Evolutionary conservation across 345 rosid genomes (phyloP).

Genomic region (Sisymbrium altissimum): DNA sequence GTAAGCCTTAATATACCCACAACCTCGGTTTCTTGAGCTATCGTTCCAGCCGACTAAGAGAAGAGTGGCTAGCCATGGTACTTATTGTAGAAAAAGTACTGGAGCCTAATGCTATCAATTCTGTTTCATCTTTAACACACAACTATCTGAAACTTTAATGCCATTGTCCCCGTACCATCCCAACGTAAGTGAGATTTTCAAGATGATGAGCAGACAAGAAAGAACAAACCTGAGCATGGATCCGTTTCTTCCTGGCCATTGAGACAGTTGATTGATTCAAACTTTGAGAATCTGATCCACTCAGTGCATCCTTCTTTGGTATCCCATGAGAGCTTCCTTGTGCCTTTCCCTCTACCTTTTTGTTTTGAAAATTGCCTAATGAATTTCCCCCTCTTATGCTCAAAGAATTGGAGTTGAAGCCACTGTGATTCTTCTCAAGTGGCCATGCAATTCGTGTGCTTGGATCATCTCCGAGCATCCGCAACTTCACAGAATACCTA

Average conservation of each 20-base stretch:
- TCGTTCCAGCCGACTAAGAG: background rate
- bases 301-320: constrained; percentile 62
- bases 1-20: background rate
- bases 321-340: constrained; percentile 66
- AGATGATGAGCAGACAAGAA: constrained; percentile 12
- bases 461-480: constrained; percentile 84
- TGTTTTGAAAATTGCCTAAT: constrained; percentile 50
- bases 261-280: constrained; percentile 65
- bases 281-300: constrained; percentile 71
- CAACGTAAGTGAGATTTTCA: background rate
- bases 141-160: background rate
- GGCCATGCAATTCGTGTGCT: constrained; percentile 60
- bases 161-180: constrained; percentile 1
- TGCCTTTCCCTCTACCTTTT: constrained; percentile 64
- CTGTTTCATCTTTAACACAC: background rate
- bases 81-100: background rate
- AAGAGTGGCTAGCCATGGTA: background rate
- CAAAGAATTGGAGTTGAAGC: constrained; percentile 50
- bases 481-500: constrained; percentile 67
- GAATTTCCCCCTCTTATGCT: constrained; percentile 60
- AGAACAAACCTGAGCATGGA: constrained; percentile 79
- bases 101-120: background rate
- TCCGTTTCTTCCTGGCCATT: constrained; percentile 80
- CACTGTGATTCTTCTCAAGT: constrained; percentile 50
- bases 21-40: background rate